phyloP scores from a whole-genome alignment of 192 early-diverging fungal species.

The Entophlyctis helioformis region DNA sequence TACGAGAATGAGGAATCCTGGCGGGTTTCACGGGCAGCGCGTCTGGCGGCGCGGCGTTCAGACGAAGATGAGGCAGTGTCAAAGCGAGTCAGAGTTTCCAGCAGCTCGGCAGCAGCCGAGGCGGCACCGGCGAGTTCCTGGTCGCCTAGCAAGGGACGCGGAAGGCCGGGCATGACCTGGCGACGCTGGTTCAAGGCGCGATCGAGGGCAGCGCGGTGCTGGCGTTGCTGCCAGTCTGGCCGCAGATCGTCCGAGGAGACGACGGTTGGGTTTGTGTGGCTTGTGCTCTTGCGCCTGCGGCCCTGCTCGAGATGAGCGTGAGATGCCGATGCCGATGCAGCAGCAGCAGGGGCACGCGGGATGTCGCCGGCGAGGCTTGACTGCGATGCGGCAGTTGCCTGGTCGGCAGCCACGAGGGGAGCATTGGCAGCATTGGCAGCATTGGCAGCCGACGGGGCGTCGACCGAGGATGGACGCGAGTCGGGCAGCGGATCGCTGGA shows the following conservation, averaged over 20 bases:
- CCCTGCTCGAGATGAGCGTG: too few species aligned
- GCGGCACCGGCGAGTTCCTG: constrained; percentile 6
- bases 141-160: neutral
- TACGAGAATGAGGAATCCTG: too few species aligned
- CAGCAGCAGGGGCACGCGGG: neutral
- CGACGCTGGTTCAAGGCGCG: constrained; percentile 12
- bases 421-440: neutral
- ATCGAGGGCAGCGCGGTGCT: constrained; percentile 24
- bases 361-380: too few species aligned
- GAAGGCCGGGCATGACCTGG: constrained; percentile 9
- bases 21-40: neutral
- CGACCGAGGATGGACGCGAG: constrained; percentile 8
- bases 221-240: constrained; percentile 50
- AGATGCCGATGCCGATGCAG: neutral
- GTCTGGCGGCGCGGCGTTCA: neutral
- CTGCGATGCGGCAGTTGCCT: neutral
- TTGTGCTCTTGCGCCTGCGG: too few species aligned
- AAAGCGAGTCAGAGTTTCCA: constrained; percentile 5
- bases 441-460: constrained; percentile 18
- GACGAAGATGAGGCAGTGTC: neutral
- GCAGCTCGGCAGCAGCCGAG: constrained; percentile 7
- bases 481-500: neutral
- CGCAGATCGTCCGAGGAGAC: constrained; percentile 50
- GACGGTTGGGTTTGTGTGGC: too few species aligned
- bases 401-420: neutral